Conservation (phyloP, 768 basidiomycete genomes). For the Suillus fuscotomentosus region DNA sequence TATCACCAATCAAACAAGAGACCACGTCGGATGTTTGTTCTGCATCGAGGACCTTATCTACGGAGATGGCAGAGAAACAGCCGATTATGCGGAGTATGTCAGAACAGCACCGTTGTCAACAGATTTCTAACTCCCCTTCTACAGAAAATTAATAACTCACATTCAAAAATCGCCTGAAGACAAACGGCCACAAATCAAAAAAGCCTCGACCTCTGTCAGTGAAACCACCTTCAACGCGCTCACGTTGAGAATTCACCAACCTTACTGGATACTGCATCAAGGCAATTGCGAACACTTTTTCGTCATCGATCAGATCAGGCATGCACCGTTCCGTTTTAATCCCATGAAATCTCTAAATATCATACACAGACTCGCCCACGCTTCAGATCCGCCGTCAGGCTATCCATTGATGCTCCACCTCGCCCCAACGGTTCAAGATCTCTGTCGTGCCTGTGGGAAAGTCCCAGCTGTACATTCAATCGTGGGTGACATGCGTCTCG, state of each 20-base stretch:
- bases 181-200: conserved; percentile 31
- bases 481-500: conserved; percentile 68
- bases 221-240: conserved; percentile 55
- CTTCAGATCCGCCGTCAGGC: conserved; percentile 50
- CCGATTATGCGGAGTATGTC: conserved; percentile 63
- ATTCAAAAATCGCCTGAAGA: conserved; percentile 31
- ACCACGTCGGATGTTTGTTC: conserved; percentile 43
- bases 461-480: conserved; percentile 70
- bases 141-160: conserved; percentile 48
- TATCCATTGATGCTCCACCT: conserved; percentile 72
- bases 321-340: conserved; percentile 3
- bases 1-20: conserved; percentile 12
- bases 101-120: neutral
- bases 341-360: neutral
- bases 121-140: neutral
- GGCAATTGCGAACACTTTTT: conserved; percentile 84
- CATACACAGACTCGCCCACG: conserved; percentile 51
- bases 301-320: conserved; percentile 74
- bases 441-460: conserved; percentile 69
- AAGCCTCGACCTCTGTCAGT: conserved; percentile 42
- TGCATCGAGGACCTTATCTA: conserved; percentile 62
- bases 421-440: conserved; percentile 56
- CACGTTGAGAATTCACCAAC: conserved; percentile 62
- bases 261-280: conserved; percentile 80
- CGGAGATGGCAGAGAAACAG: conserved; percentile 45